phyloP scores from a whole-genome alignment of 192 early-diverging fungal genomes.

The Backusella circina region DNA sequence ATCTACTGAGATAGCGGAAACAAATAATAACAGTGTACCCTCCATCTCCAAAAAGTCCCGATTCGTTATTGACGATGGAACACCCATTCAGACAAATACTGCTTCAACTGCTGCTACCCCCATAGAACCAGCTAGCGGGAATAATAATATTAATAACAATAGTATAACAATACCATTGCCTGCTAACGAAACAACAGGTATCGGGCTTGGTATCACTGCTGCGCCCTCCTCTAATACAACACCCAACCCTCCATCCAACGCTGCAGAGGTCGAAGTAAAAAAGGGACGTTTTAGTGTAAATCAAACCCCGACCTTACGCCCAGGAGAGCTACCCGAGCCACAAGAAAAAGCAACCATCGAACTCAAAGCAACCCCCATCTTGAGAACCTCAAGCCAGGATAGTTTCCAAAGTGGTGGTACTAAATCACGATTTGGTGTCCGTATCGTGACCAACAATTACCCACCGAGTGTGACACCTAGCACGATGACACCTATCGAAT shows the following conservation, averaged over 20 bases:
- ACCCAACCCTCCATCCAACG: not conserved
- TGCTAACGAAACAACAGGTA: not conserved
- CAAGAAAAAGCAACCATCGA: not conserved
- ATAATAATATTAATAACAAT: not conserved
- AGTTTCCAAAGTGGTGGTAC: constrained; percentile 16
- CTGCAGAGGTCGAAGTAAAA: constrained; percentile 4
- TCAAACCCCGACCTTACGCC: not conserved
- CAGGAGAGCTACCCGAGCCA: not conserved
- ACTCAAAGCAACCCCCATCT: not conserved
- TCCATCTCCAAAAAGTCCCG: constrained; percentile 3
- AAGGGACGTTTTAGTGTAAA: constrained; percentile 75
- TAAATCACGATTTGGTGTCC: constrained; percentile 8
- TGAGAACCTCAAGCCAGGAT: not conserved
- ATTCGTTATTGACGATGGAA: constrained; percentile 7
- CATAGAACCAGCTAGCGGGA: not conserved
- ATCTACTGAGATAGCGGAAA: not conserved
- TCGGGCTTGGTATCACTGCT: not conserved
- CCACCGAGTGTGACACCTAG: not conserved
- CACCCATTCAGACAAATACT: not conserved
- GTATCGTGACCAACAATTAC: not conserved
- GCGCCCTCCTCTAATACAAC: not conserved
- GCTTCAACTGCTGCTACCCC: not conserved
- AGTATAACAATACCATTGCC: not conserved
- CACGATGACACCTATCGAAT: constrained; percentile 5
- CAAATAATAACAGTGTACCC: not conserved